Evolutionary conservation across 2,329 filamentous ascomycete species (phyloP).

Genomic region (Scedosporium apiospermum): DNA sequence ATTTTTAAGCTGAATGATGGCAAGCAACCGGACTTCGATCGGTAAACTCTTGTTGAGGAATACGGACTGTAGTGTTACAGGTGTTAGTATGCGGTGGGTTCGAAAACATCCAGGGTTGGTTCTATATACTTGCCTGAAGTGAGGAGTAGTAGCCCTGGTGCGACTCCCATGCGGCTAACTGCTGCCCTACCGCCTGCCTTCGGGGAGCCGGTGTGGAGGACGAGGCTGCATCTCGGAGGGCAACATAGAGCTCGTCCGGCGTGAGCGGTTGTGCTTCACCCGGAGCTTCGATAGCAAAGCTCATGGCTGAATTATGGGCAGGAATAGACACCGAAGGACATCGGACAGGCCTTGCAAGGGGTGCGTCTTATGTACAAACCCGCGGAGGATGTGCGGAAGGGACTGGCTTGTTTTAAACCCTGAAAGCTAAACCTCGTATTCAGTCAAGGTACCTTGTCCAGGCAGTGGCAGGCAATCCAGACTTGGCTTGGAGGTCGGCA

Average conservation of each 20-base stretch:
- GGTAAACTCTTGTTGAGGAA: constrained; percentile 75
- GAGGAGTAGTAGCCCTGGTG: constrained; percentile 56
- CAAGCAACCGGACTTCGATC: constrained; percentile 72
- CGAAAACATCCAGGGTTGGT: constrained; percentile 3
- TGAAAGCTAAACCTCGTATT: not conserved
- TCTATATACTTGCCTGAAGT: constrained; percentile 49
- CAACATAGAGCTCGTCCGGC: constrained; percentile 52
- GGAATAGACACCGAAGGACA: not conserved
- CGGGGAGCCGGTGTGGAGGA: constrained; percentile 51
- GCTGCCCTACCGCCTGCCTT: constrained; percentile 58
- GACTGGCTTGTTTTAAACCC: not conserved
- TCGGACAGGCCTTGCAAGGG: not conserved
- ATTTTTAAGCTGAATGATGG: constrained; percentile 92
- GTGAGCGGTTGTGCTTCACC: constrained; percentile 70
- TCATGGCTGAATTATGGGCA: constrained; percentile 37
- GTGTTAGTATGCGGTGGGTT: not conserved
- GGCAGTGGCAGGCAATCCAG: not conserved
- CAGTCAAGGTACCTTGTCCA: not conserved
- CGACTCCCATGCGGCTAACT: constrained; percentile 63
- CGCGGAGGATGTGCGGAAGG: not conserved
- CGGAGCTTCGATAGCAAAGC: constrained; percentile 65
- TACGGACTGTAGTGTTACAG: constrained; percentile 44
- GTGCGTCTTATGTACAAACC: not conserved
- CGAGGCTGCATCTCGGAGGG: constrained; percentile 54
- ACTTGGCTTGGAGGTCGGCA: not conserved